phyloP scores from a whole-genome alignment of 768 basidiomycete genomes.

The Coprinellus micaceus region DNA sequence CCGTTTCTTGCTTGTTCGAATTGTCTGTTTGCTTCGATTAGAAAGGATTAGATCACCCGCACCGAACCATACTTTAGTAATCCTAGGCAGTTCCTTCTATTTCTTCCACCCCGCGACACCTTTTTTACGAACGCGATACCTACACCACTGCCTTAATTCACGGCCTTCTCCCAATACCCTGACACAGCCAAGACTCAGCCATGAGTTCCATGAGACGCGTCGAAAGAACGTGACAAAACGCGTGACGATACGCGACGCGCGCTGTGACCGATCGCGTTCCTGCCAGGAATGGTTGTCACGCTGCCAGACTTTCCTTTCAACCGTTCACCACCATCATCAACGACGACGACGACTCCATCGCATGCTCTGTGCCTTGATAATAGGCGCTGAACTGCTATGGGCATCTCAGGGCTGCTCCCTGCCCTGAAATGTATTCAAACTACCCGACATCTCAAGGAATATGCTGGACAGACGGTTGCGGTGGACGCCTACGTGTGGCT shows the following conservation, averaged over 20 bases:
- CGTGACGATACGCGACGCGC: neutral
- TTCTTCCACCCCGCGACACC: neutral
- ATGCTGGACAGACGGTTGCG: conserved; percentile 78
- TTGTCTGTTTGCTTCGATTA: neutral
- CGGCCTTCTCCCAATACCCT: no score
- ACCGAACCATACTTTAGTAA: no score
- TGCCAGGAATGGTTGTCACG: conserved; percentile 1
- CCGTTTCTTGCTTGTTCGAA: neutral
- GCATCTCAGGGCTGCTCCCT: conserved; percentile 86
- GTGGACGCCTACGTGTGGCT: conserved; percentile 97
- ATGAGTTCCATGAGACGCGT: neutral
- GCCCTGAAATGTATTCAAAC: conserved; percentile 88
- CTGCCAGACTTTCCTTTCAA: neutral
- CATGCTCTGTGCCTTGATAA: neutral
- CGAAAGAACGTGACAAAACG: neutral
- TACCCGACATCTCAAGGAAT: conserved; percentile 74
- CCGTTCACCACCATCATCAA: neutral
- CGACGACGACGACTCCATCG: conserved; percentile 6
- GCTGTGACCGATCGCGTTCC: conserved; percentile 14
- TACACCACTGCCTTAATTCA: neutral
- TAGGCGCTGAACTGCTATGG: conserved; percentile 50
- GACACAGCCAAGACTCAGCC: no score
- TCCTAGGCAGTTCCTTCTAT: neutral
- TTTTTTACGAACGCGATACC: neutral
- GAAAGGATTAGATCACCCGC: neutral